Base-by-base conservation (phyloP, 805 yeast species). In the Yarrowia osloensis region DNA sequence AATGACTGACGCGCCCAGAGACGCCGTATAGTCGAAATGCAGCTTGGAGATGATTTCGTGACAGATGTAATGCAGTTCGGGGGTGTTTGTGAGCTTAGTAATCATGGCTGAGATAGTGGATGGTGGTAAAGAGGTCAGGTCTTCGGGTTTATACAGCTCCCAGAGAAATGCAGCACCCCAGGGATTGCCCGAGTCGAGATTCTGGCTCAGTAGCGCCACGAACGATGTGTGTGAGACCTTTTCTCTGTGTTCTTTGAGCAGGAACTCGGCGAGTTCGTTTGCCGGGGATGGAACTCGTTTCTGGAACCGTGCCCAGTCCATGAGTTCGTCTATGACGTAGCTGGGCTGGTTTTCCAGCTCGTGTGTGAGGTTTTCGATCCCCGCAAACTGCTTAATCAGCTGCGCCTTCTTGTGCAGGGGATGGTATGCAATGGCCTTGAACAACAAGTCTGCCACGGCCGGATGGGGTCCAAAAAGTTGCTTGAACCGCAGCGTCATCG, bases 91-190 rank as follows among this genome's bases (percentile, higher is more conserved):
- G 24, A 61, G 37, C 28, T 37, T 61, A 2, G 33, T 13, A 2
- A 46, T 33, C 52, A 61, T 31, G 9, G 33, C 8, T 0, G 54
- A 42, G 2, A 44, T 3, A 1, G 44, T 24, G 2, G 54, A 6
- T 1, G 22, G 40, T 2, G 52, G 54, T 8, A 61, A 9, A 2
- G 9, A 2, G 1, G 21, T 24, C 19, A 35, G 33, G 17, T 33
- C 40, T 1, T 11, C 4, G 4, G 54, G 44, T 1, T 17, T 17
- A 33, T 44, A 31, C 33, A 42, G 26, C 11, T 31, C 24, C 66
- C 66, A 61, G 4, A 61, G 11, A 9, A 22, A 21, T 1, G 66
- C 66, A 8, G 66, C 66, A 3, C 33, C 54, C 66, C 66, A 61
- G n/a, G 66, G 66, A 12, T 61, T 61, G 2, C 54, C 66, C 0